phyloP scores from a whole-genome alignment of 148 eudicot species.

The Rhododendron simsii region DNA sequence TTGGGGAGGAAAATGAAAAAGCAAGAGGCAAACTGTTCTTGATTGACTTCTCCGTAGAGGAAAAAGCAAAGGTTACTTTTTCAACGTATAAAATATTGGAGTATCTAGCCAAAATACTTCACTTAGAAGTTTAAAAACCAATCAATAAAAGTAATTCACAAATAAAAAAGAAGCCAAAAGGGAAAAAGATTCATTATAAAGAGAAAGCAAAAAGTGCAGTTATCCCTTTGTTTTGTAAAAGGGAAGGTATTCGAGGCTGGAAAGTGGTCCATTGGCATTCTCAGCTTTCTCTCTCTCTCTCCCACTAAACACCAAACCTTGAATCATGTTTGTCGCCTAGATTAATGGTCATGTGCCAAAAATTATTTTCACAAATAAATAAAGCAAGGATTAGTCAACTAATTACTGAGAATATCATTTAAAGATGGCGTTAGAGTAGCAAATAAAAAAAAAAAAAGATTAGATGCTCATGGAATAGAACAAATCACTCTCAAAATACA shows the following conservation, averaged over 20 bases:
- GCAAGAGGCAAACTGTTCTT: not conserved
- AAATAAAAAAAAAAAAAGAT: not conserved
- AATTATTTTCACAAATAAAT: not conserved
- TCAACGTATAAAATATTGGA: not conserved
- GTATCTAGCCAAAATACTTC: constrained; percentile 7
- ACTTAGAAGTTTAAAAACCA: constrained; percentile 16
- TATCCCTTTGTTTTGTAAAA: constrained; percentile 15
- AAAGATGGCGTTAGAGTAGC: not conserved
- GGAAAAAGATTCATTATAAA: constrained; percentile 12
- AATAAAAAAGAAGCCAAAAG: constrained; percentile 16
- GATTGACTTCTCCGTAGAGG: not conserved
- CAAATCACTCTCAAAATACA: not conserved
- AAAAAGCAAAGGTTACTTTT: constrained; percentile 8
- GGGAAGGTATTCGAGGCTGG: constrained; percentile 15
- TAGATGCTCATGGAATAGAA: not conserved
- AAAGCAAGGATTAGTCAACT: not conserved
- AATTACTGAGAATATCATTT: not conserved
- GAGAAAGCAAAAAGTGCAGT: constrained; percentile 26
- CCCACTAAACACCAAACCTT: constrained; percentile 8
- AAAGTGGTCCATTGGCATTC: constrained; percentile 11
- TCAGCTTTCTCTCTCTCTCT: not conserved
- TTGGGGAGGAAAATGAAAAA: not conserved
- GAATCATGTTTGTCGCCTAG: constrained; percentile 7
- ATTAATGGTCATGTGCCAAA: not conserved
- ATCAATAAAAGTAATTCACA: constrained; percentile 10